Percentiles rank a stretch among this genome's conserved stretches.
Evolutionary conservation across 495 filamentous ascomycete genomes (phyloP).

Genomic region (Penicillium fimorum): DNA sequence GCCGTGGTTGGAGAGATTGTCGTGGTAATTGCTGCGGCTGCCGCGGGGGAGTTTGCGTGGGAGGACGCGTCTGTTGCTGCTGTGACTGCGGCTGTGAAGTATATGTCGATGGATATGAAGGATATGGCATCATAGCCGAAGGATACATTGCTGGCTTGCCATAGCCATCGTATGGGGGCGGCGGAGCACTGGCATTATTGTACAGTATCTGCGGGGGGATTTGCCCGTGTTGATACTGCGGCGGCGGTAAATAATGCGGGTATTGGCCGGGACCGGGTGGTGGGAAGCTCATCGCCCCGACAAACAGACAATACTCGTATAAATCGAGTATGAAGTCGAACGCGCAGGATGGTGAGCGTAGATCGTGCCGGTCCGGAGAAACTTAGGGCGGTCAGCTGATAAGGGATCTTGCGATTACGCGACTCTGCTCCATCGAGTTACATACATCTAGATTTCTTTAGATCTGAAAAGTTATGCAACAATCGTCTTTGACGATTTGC

Average conservation of each 20-base stretch:
- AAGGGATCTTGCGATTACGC: constrained; percentile 19
- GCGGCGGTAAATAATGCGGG: constrained; percentile 31
- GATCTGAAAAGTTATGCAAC: neutral
- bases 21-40: constrained; percentile 20
- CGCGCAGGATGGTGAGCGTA: constrained; percentile 16
- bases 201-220: constrained; percentile 41
- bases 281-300: constrained; percentile 51
- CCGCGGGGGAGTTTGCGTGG: constrained; percentile 16
- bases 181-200: constrained; percentile 37
- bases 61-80: constrained; percentile 15
- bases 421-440: neutral
- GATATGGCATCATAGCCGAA: constrained; percentile 40
- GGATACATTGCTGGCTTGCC: constrained; percentile 40
- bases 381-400: constrained; percentile 30
- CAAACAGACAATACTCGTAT: constrained; percentile 24
- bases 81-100: constrained; percentile 30
- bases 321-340: constrained; percentile 19
- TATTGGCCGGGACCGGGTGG: constrained; percentile 47
- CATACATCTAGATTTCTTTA: neutral
- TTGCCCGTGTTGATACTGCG: constrained; percentile 39
- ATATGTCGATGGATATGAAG: constrained; percentile 24
- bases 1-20: constrained; percentile 7
- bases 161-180: constrained; percentile 40
- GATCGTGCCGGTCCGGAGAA: constrained; percentile 42
- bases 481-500: neutral